A percentile compares a stretch with the other conserved stretches of the same genome.
Evolutionary conservation across 495 filamentous ascomycete species (phyloP).

Genomic region (Lophiotrema nucula): DNA sequence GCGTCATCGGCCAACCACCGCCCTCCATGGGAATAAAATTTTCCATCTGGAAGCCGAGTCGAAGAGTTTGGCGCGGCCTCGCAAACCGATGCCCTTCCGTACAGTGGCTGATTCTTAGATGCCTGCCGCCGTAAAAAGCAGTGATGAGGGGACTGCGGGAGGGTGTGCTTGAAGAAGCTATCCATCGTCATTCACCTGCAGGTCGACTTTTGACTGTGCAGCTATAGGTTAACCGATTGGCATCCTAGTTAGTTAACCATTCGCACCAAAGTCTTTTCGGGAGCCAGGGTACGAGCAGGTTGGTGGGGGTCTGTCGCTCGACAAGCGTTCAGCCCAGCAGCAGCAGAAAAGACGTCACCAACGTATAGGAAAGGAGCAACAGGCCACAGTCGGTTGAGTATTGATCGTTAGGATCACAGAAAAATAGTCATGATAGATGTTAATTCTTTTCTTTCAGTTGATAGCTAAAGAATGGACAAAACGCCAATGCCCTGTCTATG

Average conservation of each 20-base stretch:
- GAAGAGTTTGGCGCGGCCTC: neutral
- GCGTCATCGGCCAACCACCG: neutral
- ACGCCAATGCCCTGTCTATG: constrained; percentile 20
- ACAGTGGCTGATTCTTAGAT: constrained; percentile 3
- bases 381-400: too few relatives aligned
- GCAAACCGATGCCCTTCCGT: neutral
- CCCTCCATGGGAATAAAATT: constrained; percentile 5
- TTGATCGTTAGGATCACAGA: too few relatives aligned
- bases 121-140: constrained; percentile 25
- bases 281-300: neutral
- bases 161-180: neutral
- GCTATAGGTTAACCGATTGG: neutral
- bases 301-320: neutral
- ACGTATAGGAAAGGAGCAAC: too few relatives aligned
- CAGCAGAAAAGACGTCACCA: too few relatives aligned
- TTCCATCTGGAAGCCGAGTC: neutral
- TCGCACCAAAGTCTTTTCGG: constrained; percentile 5
- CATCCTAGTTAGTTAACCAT: neutral
- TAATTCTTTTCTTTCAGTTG: too few relatives aligned
- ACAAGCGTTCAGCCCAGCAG: neutral
- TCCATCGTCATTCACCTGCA: neutral
- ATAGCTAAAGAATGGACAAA: constrained; percentile 6
- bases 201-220: neutral
- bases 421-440: too few relatives aligned
- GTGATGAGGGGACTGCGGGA: neutral